Evolutionary conservation across 2,329 filamentous ascomycete species (phyloP).

Genomic region (Phialophora verrucosa): DNA sequence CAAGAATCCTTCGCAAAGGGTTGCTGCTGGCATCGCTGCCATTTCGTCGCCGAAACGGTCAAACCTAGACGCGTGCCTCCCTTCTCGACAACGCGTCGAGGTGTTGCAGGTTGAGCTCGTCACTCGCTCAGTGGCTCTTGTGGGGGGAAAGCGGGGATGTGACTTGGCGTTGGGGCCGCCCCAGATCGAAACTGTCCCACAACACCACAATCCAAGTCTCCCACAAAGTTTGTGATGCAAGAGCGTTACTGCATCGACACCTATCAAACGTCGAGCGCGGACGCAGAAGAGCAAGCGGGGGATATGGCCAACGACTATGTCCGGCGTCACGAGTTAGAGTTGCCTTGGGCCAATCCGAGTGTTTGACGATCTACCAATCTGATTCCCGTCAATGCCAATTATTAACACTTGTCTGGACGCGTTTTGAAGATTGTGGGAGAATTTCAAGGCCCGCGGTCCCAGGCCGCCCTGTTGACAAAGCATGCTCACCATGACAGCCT

Average conservation of each 20-base stretch:
- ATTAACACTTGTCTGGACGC: not conserved
- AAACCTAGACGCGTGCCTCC: too few species aligned
- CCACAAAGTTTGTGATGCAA: not conserved
- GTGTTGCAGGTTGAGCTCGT: too few species aligned
- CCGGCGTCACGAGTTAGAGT: too few species aligned
- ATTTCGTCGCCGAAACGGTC: too few species aligned
- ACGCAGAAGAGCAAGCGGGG: not conserved
- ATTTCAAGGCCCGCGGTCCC: not conserved
- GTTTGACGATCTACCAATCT: not conserved
- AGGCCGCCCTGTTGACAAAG: constrained; percentile 9
- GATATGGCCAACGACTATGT: too few species aligned
- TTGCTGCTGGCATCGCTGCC: too few species aligned
- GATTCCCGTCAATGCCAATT: not conserved
- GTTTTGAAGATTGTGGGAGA: not conserved
- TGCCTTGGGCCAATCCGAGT: too few species aligned
- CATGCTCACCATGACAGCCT: not conserved
- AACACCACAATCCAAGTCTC: not conserved
- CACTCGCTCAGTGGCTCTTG: too few species aligned
- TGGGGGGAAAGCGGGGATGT: not conserved
- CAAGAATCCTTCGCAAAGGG: too few species aligned
- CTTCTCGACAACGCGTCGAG: too few species aligned
- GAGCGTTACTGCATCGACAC: not conserved
- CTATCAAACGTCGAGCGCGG: not conserved
- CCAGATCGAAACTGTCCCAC: not conserved
- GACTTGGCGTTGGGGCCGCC: not conserved